Evolutionary conservation across 371 early-diverging fungal species (phyloP), one percentile per base, ranked within the genome.

Genomic region (Rhizomucor pusillus): DNA sequence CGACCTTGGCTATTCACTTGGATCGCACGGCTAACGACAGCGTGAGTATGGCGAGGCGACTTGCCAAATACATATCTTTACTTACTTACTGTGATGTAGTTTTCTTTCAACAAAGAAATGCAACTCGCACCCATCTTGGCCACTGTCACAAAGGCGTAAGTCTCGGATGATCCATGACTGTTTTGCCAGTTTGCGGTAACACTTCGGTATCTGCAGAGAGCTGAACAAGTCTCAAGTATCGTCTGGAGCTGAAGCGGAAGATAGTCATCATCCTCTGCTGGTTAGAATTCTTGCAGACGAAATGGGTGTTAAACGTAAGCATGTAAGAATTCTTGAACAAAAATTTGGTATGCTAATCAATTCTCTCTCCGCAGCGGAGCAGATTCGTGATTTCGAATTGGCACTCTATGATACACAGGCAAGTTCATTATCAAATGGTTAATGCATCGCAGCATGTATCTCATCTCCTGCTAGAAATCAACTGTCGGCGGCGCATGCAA

Each of bases 1-100:
- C 99, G 22, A 95, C 91, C 16, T 75, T 99, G 36, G 98, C 98
- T 45, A 96, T 96, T 67, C 98, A 99, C 69, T 75, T 99, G 60
- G 95, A 98, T 60, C 86, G 95, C 51, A 64, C 75, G 33, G 87
- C 89, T 46, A 84, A 81, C 67, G 78, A 82, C 2, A 88, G 90
- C n/a, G 73, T 64, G 64, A 59, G 57, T 57, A 22, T 12, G 2
- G 11, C 49, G 11, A 20, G 4, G 7, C 19, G 50, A 7, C 12
- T 41, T 41, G 41, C 25, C 16, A 3, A 20, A 10, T 22, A 12
- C 23, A 13, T 5, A 23, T 11, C 19, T 2, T 12, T 19, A 5
- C 20, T 43, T 10, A 22, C n/a, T 6, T 13, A 19, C 5, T 18
- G 35, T 37, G 5, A n/a, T 35, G 13, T 54, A 70, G 47, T 94